A percentile compares a stretch with the other conserved stretches of the same genome.
phyloP scores from a whole-genome alignment of 2,329 filamentous ascomycete genomes.

The Trichoderma sp. region DNA sequence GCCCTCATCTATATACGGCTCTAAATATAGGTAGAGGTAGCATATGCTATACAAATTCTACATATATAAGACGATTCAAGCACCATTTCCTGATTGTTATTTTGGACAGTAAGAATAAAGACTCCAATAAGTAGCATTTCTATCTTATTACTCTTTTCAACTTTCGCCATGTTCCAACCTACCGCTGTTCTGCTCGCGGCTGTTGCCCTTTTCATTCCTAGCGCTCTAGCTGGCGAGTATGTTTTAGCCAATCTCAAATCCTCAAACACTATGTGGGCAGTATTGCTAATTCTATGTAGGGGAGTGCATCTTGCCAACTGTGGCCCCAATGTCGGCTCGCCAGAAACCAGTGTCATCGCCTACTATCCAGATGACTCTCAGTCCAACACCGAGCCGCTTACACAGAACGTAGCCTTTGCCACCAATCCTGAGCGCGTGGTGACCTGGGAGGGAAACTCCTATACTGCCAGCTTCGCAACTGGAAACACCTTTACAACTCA shows the following conservation, averaged over 20 bases:
- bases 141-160: background rate
- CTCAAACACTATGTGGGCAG: background rate
- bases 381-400: background rate
- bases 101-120: background rate
- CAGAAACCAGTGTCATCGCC: background rate
- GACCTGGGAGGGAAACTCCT: conserved; percentile 1
- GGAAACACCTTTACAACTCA: conserved; percentile 6
- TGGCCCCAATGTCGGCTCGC: background rate
- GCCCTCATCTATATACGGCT: background rate
- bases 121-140: background rate
- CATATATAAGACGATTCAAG: background rate
- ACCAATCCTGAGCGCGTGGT: background rate
- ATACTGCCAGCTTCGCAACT: background rate
- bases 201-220: background rate
- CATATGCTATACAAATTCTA: background rate
- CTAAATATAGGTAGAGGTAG: background rate
- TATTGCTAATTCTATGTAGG: background rate
- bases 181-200: conserved; percentile 8
- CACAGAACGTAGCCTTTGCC: conserved; percentile 9
- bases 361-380: conserved; percentile 12
- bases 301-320: conserved; percentile 15
- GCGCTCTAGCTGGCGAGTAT: conserved; percentile 10
- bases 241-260: background rate
- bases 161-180: background rate
- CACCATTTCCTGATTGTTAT: background rate